Base-by-base conservation (phyloP, 2,329 filamentous ascomycete species). In the Epicoccum sorghinum region DNA sequence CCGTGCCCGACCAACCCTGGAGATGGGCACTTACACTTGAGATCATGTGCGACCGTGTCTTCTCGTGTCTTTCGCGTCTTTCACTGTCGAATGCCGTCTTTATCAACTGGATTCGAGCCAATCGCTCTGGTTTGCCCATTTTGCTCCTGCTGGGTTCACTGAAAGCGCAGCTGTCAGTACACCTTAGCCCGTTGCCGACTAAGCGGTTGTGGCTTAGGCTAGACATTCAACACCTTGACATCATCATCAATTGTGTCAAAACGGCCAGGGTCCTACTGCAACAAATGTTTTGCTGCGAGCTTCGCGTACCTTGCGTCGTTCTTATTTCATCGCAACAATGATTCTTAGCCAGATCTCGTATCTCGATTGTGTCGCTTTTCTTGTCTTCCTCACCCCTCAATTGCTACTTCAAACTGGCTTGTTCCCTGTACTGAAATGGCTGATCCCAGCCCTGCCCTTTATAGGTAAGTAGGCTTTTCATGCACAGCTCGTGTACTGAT, bases 281-380 rank as follows among this genome's bases (percentile, higher is more conserved):
- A 37, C 37, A 38, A 14, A 42, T 46, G 32, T 24, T 38, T n/a
- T 42, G 13, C 22, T 33, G 37, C 3, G 32, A 10, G 10, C 25
- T 8, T 14, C 13, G 7, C 14, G 10, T 29, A 32, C 41, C 13
- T 14, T 45, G 12, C 23, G 8, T 32, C 35, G 13, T 14, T 18
- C 22, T 32, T 24, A 35, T 13, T 29, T 32, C 32, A 23, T 54
- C 43, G 14, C 48, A 30, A 65, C 55, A 58, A 92, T 93, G 89
- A 88, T 91, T 55, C 79, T 95, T 37, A 83, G 84, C 32, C 86
- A 88, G 52, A 84, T 95, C 39, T 90, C 87, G 6, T 88, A 89
- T 73, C 71, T 91, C 25, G 91, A 95, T 77, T 92, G 89, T 77
- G 52, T 88, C 27, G 84, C 87, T 53, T 95, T 93, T 68, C 81